Conservation (phyloP, 805 yeast genomes). For the Wickerhamiella musiphila region DNA sequence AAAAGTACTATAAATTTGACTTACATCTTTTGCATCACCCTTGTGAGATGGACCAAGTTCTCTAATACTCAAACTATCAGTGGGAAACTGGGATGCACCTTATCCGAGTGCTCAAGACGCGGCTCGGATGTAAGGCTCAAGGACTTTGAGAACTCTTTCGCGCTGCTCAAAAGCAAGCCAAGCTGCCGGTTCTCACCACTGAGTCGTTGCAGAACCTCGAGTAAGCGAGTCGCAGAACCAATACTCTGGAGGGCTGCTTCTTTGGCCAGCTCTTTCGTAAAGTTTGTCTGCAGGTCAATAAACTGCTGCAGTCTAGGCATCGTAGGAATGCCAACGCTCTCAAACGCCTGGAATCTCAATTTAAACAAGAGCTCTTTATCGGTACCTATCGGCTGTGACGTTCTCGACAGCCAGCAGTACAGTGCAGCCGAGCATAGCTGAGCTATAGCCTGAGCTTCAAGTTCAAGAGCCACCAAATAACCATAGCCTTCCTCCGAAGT, state of each 20-base stretch:
- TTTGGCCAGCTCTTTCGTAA: conserved; percentile 13
- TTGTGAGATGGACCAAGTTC: too few relatives aligned
- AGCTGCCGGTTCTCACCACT: conserved; percentile 13
- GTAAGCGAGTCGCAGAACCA: conserved; percentile 7
- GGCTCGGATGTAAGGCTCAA: too few relatives aligned
- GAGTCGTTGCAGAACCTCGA: conserved; percentile 8
- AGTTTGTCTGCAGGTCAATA: conserved; percentile 6
- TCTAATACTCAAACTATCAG: too few relatives aligned
- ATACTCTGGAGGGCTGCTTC: conserved; percentile 13
- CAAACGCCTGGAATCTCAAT: conserved; percentile 62
- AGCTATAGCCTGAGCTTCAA: conserved; percentile 18
- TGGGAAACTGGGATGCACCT: too few relatives aligned
- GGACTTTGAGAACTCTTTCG: too few relatives aligned
- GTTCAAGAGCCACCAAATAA: conserved; percentile 16
- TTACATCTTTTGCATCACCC: too few relatives aligned
- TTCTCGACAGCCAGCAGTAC: conserved; percentile 14
- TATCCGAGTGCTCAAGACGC: too few relatives aligned
- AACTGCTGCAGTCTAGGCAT: conserved; percentile 33
- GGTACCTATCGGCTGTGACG: conserved; percentile 11
- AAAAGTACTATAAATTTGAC: too few relatives aligned
- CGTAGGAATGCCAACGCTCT: conserved; percentile 63
- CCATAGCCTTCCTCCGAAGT: conserved; percentile 9
- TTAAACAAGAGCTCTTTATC: conserved; percentile 26
- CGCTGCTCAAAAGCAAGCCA: conserved; percentile 11
- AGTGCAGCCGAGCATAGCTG: conserved; percentile 19